A percentile compares a stretch with the other conserved stretches of the same genome.
phyloP scores from a whole-genome alignment of 1,284 basidiomycete genomes.

The Cutaneotrichosporon dermatis region DNA sequence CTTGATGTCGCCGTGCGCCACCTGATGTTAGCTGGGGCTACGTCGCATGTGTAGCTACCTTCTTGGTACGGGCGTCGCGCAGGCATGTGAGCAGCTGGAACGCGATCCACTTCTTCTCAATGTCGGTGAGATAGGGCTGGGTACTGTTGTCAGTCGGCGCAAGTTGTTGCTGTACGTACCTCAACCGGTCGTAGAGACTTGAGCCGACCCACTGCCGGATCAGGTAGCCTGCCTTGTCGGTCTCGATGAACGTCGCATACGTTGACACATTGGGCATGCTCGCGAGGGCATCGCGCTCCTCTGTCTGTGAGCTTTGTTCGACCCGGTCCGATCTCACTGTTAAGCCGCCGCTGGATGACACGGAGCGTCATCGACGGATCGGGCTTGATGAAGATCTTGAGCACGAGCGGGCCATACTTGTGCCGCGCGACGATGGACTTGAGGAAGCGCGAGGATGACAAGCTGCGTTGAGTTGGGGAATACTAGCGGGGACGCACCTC shows the following conservation, averaged over 20 bases:
- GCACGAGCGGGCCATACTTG: constrained; percentile 63
- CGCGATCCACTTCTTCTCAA: constrained; percentile 98
- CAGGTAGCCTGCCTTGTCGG: constrained; percentile 92
- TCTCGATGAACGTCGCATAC: constrained; percentile 88
- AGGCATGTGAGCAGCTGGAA: constrained; percentile 88
- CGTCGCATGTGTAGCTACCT: constrained; percentile 41
- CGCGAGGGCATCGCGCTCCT: constrained; percentile 74
- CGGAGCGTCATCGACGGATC: constrained; percentile 66
- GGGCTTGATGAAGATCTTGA: constrained; percentile 79
- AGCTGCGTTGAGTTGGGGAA: constrained; percentile 49
- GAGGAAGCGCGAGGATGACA: constrained; percentile 78
- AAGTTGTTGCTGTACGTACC: constrained; percentile 55
- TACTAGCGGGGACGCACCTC: constrained; percentile 58
- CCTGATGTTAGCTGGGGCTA: constrained; percentile 49
- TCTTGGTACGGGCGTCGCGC: constrained; percentile 70
- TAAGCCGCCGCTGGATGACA: constrained; percentile 64
- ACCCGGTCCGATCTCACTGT: constrained; percentile 52
- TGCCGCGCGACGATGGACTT: constrained; percentile 82
- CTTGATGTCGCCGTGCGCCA: constrained; percentile 96
- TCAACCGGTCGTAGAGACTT: constrained; percentile 95
- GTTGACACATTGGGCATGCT: constrained; percentile 86
- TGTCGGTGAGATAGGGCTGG: constrained; percentile 80
- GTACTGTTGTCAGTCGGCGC: constrained; percentile 58
- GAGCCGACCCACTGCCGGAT: constrained; percentile 92
- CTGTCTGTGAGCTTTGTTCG: constrained; percentile 47